Base-by-base conservation (phyloP, 805 yeast genomes). In the Myxozyma neglecta region DNA sequence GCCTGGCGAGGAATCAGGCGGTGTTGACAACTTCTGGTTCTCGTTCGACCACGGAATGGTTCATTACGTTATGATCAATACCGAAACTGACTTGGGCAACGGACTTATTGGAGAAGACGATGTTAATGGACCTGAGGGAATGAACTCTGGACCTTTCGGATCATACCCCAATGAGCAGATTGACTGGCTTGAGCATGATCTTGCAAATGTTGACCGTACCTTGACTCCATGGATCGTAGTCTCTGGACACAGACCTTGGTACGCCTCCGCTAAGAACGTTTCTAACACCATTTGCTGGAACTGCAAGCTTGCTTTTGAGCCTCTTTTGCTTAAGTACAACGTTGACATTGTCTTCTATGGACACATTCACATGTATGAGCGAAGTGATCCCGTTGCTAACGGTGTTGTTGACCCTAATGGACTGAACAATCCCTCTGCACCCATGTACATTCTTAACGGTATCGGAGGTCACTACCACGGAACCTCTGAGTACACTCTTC, bases 161-260 rank as follows among this genome's bases (percentile, higher is more conserved):
- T 48, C 60, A 8, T 62, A 61, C 45, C 44, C 14, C 16, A 63
- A 63, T 42, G 64, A 70, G 51, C 75, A 72, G 65, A 53, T 67
- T 43, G 70, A 68, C 45, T 72, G 74, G 74, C 69, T 72, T 16
- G 60, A 59, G 56, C 49, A 56, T 13, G 75, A 72, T 58, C 69
- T 72, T 44, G 70, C 64, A 18, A 39, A 59, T 16, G 74, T 72
- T 36, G 67, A 72, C 61, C 64, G 75, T 34, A 55, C 63, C 14
- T 53, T 59, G 39, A 72, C 75, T 16, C 75, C 75, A 5, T 72
- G 65, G 63, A 45, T 63, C 36, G 40, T 59, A 24, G 62, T 56
- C 57, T 20, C 40, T 65, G 74, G 71, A 16, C 75, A 72, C 59
- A 65, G 74, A 24, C 75, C 75, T 10, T 72, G 73, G 74, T 72